A percentile compares a stretch with the other conserved stretches of the same genome.
These are phyloP conservation scores for Beta lomatogona DNA, from an alignment of 179 eudicot genomes.

Conservation along the genomic window DNA sequence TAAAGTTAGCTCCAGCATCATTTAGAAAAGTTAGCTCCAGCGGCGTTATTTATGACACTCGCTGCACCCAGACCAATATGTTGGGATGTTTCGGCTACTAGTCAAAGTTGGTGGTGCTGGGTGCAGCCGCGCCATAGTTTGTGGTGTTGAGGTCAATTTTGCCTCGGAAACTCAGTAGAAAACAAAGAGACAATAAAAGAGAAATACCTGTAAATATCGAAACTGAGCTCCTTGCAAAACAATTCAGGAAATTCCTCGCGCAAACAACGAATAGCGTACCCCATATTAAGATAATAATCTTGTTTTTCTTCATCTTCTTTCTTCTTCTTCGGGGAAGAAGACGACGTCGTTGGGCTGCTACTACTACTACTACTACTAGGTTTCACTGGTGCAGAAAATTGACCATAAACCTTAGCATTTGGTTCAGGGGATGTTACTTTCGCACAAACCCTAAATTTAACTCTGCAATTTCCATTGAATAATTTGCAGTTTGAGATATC, in stretches of 20 bases:
- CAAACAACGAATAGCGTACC: slow-evolving; percentile 83
- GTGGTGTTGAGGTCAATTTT: no score
- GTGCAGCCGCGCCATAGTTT: no score
- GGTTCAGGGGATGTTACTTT: slow-evolving; percentile 35
- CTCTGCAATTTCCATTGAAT: slow-evolving; percentile 17
- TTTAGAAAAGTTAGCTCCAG: no score
- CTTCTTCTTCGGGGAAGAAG: slow-evolving; percentile 36
- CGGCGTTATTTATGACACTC: no score
- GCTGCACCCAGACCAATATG: no score
- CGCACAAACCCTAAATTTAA: slow-evolving; percentile 49
- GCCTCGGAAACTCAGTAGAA: no score
- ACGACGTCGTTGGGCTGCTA: slow-evolving; percentile 33
- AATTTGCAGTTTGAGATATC: slow-evolving; percentile 2
- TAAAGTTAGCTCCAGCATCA: no score
- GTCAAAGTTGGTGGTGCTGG: no score
- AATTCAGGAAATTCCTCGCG: slow-evolving; percentile 79
- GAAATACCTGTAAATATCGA: slow-evolving; percentile 82
- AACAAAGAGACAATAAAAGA: not conserved
- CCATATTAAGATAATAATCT: slow-evolving; percentile 71
- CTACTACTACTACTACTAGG: not conserved
- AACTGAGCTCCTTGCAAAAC: slow-evolving; percentile 65
- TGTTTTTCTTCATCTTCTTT: slow-evolving; percentile 66
- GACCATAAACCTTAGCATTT: slow-evolving; percentile 31
- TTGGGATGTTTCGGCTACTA: no score
- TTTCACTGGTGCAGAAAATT: slow-evolving; percentile 58